Evolutionary conservation across 2,329 filamentous ascomycete species (phyloP).

Genomic region (Penicillium sp.): DNA sequence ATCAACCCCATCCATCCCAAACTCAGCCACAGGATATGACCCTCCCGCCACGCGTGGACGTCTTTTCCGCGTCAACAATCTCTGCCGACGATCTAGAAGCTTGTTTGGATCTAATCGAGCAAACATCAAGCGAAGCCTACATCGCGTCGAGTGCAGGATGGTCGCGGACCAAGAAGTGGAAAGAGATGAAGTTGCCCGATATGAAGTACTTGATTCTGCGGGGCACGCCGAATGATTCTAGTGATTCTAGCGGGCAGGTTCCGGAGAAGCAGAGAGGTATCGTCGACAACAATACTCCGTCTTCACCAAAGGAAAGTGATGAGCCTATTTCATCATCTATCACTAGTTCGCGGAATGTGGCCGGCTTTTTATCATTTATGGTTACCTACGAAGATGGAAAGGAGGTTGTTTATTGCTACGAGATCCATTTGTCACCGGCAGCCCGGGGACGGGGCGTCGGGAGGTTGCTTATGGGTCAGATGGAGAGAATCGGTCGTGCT

Average conservation of each 20-base stretch:
- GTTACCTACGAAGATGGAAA: constrained; percentile 55
- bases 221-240: not conserved
- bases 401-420: constrained; percentile 63
- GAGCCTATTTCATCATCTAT: not conserved
- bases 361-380: constrained; percentile 55
- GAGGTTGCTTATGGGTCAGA: constrained; percentile 47
- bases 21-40: constrained; percentile 7
- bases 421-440: constrained; percentile 53
- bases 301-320: not conserved
- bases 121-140: constrained; percentile 56
- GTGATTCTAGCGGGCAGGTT: not conserved
- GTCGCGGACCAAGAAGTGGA: constrained; percentile 52
- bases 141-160: constrained; percentile 53
- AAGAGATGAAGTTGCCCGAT: constrained; percentile 58
- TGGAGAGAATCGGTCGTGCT: constrained; percentile 48
- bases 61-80: constrained; percentile 40
- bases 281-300: not conserved
- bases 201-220: constrained; percentile 59
- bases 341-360: constrained; percentile 11
- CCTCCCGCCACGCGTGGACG: constrained; percentile 20
- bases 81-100: constrained; percentile 42
- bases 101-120: constrained; percentile 54
- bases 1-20: not conserved
- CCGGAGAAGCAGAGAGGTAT: not conserved
- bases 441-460: constrained; percentile 54